phyloP scores from a whole-genome alignment of 2,329 filamentous ascomycete genomes.

The Penicillium sp. region DNA sequence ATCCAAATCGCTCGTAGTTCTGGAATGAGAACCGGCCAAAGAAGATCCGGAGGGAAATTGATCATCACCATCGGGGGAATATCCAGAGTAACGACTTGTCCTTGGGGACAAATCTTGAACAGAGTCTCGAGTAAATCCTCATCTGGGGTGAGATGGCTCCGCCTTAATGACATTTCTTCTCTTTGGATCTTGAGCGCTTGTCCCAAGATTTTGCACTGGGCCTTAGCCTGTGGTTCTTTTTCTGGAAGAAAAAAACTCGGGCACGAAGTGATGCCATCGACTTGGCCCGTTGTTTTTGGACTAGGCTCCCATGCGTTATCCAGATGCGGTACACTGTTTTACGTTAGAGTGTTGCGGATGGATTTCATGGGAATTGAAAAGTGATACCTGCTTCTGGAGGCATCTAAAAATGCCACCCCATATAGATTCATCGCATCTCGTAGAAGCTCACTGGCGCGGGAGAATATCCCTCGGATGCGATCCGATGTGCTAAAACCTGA shows the following conservation, averaged over 20 bases:
- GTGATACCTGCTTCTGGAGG: slow-evolving; percentile 26
- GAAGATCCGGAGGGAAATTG: not conserved
- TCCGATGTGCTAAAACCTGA: slow-evolving; percentile 20
- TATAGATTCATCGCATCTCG: slow-evolving; percentile 48
- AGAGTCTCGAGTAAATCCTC: slow-evolving; percentile 23
- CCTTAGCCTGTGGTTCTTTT: not conserved
- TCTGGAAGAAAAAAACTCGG: not conserved
- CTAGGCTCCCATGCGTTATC: slow-evolving; percentile 27
- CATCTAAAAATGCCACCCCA: slow-evolving; percentile 40
- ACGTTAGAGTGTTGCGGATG: not conserved
- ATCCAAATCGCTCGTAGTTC: not conserved
- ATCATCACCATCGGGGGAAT: not conserved
- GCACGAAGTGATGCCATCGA: not conserved
- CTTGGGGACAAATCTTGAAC: slow-evolving; percentile 28
- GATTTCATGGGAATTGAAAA: slow-evolving; percentile 21
- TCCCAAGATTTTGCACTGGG: slow-evolving; percentile 25
- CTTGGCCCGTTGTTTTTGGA: slow-evolving; percentile 2
- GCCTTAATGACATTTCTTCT: not conserved
- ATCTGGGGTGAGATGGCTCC: slow-evolving; percentile 8
- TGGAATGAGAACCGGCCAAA: not conserved
- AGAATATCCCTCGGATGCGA: slow-evolving; percentile 39
- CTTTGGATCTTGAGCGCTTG: slow-evolving; percentile 11
- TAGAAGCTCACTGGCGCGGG: slow-evolving; percentile 50
- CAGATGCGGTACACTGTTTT: not conserved
- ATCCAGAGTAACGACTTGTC: slow-evolving; percentile 28